phyloP scores from a whole-genome alignment of 192 early-diverging fungal species.

The Dimargaris verticillata region DNA sequence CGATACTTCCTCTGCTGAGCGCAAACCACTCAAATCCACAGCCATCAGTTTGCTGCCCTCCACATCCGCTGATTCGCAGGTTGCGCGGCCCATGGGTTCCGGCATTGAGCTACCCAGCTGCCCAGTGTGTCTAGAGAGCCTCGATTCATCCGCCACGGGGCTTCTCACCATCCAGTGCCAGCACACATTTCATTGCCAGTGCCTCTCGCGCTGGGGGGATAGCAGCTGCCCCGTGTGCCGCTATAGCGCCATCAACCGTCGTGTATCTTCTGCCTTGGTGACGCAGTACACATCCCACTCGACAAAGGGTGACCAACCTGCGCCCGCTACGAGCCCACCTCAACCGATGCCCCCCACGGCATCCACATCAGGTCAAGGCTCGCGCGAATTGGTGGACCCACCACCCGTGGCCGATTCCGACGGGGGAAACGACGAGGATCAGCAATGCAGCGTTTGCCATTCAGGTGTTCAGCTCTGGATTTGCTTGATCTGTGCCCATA shows the following conservation, averaged over 20 bases:
- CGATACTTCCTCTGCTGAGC: no score
- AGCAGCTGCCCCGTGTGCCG: slow-evolving; percentile 85
- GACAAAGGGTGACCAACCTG: neutral
- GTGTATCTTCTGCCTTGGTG: neutral
- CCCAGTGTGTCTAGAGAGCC: slow-evolving; percentile 89
- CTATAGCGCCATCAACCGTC: slow-evolving; percentile 38
- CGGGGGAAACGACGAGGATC: no score
- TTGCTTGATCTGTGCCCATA: slow-evolving; percentile 86
- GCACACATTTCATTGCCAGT: slow-evolving; percentile 88
- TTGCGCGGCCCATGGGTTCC: slow-evolving; percentile 9
- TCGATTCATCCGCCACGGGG: slow-evolving; percentile 80
- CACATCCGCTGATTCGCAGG: neutral
- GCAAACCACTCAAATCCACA: no score
- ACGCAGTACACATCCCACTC: no score
- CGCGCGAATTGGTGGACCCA: no score
- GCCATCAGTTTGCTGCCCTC: neutral
- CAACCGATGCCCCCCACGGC: neutral
- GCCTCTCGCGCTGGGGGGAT: slow-evolving; percentile 83
- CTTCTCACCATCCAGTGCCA: slow-evolving; percentile 85
- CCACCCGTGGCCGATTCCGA: no score
- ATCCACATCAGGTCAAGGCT: no score
- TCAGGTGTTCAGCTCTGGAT: slow-evolving; percentile 77
- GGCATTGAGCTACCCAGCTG: slow-evolving; percentile 70
- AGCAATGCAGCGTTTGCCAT: no score
- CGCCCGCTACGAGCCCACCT: neutral